phyloP scores from a whole-genome alignment of 805 yeast genomes.

The Wickerhamomyces subpelliculosus region DNA sequence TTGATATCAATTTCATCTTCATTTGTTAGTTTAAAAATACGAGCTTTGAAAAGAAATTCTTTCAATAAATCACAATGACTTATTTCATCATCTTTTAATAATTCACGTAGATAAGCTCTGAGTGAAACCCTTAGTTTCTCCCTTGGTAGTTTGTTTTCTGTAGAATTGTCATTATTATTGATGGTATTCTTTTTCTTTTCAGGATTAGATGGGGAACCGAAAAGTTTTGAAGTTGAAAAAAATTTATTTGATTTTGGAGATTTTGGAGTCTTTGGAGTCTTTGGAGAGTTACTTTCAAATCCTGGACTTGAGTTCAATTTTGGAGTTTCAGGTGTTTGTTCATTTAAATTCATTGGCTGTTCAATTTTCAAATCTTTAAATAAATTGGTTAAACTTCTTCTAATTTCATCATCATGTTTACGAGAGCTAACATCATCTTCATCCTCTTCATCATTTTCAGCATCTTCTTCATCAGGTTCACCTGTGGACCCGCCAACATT shows the following conservation, averaged over 20 bases:
- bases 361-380: conserved; percentile 11
- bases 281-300: too few relatives aligned
- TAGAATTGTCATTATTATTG: not conserved
- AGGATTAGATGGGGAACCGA: not conserved
- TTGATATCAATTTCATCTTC: conserved; percentile 49
- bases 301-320: conserved; percentile 2
- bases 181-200: not conserved
- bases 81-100: conserved; percentile 49
- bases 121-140: conserved; percentile 75
- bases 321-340: not conserved
- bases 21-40: conserved; percentile 30
- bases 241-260: conserved; percentile 4
- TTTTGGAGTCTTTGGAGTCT: conserved; percentile 5
- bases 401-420: conserved; percentile 15
- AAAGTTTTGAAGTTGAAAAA: conserved; percentile 1
- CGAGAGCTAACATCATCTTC: conserved; percentile 8
- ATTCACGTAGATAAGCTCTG: conserved; percentile 58
- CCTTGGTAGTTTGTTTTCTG: conserved; percentile 38
- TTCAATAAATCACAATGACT: conserved; percentile 43
- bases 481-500: conserved; percentile 16
- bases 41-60: conserved; percentile 42
- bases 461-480: conserved; percentile 15
- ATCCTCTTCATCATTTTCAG: conserved; percentile 14
- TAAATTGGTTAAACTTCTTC: conserved; percentile 12
- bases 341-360: not conserved